phyloP scores from a whole-genome alignment of 1,284 basidiomycete species.

The Sporisorium exsertum region DNA sequence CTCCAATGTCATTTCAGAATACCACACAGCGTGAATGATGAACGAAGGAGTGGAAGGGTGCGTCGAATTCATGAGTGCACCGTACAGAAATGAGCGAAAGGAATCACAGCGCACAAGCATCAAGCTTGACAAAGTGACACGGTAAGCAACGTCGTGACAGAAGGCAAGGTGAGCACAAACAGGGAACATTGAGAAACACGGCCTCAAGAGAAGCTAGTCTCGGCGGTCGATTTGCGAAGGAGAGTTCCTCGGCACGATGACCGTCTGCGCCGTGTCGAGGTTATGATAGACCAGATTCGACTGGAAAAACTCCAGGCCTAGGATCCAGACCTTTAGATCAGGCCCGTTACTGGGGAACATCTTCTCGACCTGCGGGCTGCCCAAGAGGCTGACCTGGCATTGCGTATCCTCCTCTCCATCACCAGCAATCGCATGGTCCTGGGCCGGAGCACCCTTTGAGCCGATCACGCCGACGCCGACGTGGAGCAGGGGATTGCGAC shows the following conservation, averaged over 20 bases:
- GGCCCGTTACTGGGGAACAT: conserved; percentile 32
- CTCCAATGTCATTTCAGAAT: neutral
- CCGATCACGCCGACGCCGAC: neutral
- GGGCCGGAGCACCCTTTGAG: neutral
- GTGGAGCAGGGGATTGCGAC: neutral
- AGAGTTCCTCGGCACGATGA: conserved; percentile 20
- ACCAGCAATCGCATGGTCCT: neutral
- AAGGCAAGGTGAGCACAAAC: neutral
- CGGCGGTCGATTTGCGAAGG: neutral
- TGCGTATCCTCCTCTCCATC: neutral
- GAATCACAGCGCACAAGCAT: neutral
- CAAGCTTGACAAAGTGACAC: neutral
- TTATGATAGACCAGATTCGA: conserved; percentile 41
- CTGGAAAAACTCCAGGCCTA: conserved; percentile 42
- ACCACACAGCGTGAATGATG: neutral
- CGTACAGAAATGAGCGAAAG: neutral
- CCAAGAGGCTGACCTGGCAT: conserved; percentile 23
- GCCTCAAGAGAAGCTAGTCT: neutral
- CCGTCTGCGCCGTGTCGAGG: conserved; percentile 19
- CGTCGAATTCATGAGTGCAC: neutral
- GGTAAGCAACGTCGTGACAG: neutral
- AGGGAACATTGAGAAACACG: neutral
- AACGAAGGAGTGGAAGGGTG: neutral
- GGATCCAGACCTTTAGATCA: conserved; percentile 36
- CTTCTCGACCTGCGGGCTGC: conserved; percentile 24